These are phyloP conservation scores for Lonicera japonica DNA, from an alignment of 129 eudicot genomes.

Conservation along the genomic window DNA sequence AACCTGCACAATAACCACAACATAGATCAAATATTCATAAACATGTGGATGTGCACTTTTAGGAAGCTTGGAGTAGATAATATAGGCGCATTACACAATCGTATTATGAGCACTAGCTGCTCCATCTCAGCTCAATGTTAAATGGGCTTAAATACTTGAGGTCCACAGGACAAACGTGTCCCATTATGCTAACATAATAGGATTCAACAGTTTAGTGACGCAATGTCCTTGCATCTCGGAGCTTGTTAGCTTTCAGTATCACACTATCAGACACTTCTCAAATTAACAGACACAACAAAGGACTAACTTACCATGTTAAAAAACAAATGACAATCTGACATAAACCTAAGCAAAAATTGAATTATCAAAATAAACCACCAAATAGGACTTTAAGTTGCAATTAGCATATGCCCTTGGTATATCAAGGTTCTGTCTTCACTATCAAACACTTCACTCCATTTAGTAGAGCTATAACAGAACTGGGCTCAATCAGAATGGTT, in stretches of 20 bases:
- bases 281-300: neutral
- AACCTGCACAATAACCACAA: constrained; percentile 45
- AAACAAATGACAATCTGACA: too few relatives aligned
- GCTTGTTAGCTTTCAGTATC: too few relatives aligned
- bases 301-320: too few relatives aligned
- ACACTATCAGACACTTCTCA: neutral
- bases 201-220: too few relatives aligned
- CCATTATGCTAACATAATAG: too few relatives aligned
- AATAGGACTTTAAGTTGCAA: neutral
- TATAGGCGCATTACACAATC: neutral
- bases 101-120: neutral
- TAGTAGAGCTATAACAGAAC: neutral
- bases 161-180: too few relatives aligned
- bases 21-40: neutral
- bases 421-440: neutral
- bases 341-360: neutral
- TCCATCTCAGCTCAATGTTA: neutral
- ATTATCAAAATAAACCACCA: neutral
- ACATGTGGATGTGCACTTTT: neutral
- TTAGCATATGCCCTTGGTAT: neutral
- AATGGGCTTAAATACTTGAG: too few relatives aligned
- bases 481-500: neutral
- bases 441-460: neutral
- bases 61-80: neutral
- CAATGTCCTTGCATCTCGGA: too few relatives aligned